A percentile compares a stretch with the other conserved stretches of the same genome.
Conservation (phyloP, 352 stramenopile genomes). For the Phytophthora podocarpi region DNA sequence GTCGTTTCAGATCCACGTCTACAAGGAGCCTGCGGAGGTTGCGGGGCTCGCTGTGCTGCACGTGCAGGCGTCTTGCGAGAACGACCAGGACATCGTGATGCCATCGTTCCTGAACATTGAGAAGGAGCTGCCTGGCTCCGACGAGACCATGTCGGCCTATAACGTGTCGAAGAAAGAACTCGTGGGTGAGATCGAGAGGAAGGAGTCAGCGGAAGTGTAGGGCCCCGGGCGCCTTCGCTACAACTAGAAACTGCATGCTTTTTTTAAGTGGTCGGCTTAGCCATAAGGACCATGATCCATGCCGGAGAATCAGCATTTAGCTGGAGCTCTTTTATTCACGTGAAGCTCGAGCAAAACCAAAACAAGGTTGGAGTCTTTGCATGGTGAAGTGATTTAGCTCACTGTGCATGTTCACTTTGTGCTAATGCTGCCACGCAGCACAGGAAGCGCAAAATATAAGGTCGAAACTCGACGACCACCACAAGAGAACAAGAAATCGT, state of each 20-base stretch:
- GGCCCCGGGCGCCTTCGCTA: conserved; percentile 6
- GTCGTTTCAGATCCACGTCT: conserved; percentile 88
- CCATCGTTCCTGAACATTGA: conserved; percentile 78
- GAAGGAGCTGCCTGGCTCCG: conserved; percentile 56
- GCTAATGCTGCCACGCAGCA: too few relatives aligned
- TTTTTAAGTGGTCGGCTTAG: conserved; percentile 5
- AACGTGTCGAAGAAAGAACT: conserved; percentile 75
- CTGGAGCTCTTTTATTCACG: conserved; percentile 15
- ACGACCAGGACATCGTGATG: conserved; percentile 63
- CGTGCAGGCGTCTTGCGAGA: conserved; percentile 73
- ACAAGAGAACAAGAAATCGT: too few relatives aligned
- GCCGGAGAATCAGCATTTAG: conserved; percentile 2
- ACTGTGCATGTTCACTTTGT: too few relatives aligned
- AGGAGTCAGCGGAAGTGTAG: conserved; percentile 31
- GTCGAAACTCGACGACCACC: too few relatives aligned
- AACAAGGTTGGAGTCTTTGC: not conserved
- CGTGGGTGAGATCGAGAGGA: not conserved
- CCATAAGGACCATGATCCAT: not conserved
- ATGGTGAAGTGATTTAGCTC: too few relatives aligned
- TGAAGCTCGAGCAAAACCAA: not conserved
- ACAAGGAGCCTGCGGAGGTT: conserved; percentile 77
- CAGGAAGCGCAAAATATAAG: too few relatives aligned
- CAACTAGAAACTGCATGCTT: conserved; percentile 29
- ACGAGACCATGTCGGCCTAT: conserved; percentile 81
- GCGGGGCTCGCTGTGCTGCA: conserved; percentile 73